Percentiles rank a stretch among this genome's conserved stretches.
Evolutionary conservation across 2,329 filamentous ascomycete species (phyloP).

Genomic region (Microascus cirrosus): DNA sequence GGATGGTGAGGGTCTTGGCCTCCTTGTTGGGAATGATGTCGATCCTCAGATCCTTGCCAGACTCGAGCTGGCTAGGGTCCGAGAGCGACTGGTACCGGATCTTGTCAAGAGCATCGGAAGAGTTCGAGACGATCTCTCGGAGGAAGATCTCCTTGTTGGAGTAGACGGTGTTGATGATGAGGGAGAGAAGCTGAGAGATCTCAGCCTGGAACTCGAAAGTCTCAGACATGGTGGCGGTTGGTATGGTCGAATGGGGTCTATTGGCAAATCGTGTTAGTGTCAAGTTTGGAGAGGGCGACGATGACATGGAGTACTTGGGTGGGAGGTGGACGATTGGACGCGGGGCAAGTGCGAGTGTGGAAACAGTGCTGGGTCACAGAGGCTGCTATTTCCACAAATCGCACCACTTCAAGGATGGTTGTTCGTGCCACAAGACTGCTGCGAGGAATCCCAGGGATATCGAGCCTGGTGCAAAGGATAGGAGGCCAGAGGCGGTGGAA

Average conservation of each 20-base stretch:
- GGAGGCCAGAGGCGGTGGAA: background rate
- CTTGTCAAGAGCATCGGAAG: slow-evolving; percentile 98
- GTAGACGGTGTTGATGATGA: slow-evolving; percentile 99
- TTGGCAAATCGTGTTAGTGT: background rate
- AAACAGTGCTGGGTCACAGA: no score
- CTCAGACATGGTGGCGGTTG: slow-evolving; percentile 42
- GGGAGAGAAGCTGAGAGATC: slow-evolving; percentile 98
- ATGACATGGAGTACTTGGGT: no score
- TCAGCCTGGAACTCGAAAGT: slow-evolving; percentile 99
- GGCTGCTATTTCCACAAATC: no score
- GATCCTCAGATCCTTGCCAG: slow-evolving; percentile 95
- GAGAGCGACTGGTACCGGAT: slow-evolving; percentile 98
- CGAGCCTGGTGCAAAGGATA: background rate
- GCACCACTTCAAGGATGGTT: no score
- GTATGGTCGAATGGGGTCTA: slow-evolving; percentile 6
- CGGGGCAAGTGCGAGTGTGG: no score
- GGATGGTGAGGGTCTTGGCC: slow-evolving; percentile 94
- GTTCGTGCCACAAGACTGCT: no score
- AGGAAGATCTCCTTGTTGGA: slow-evolving; percentile 99
- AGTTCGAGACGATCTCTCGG: slow-evolving; percentile 96
- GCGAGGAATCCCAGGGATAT: no score
- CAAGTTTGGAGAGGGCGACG: background rate
- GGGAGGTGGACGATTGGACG: no score
- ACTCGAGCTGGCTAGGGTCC: slow-evolving; percentile 93
- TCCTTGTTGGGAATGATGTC: slow-evolving; percentile 98